A percentile compares a stretch with the other conserved stretches of the same genome.
Evolutionary conservation across 257 asterid genomes (phyloP).

Genomic region (Solanum medicagineum): DNA sequence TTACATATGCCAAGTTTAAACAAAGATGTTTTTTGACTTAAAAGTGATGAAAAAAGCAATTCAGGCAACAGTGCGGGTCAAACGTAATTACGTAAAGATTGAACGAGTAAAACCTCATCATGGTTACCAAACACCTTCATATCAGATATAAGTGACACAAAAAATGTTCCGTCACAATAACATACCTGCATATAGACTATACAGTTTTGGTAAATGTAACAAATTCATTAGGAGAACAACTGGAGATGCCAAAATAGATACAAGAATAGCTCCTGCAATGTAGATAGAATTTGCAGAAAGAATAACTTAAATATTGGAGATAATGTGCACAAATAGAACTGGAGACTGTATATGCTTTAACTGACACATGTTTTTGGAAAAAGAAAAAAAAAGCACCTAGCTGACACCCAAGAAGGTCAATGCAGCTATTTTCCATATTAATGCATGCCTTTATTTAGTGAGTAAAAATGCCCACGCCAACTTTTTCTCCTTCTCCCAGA

Average conservation of each 20-base stretch:
- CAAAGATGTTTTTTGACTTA: not conserved
- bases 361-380: not conserved
- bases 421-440: not conserved
- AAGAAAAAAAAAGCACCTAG: not conserved
- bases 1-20: not conserved
- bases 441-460: not conserved
- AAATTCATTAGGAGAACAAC: slow-evolving; percentile 40
- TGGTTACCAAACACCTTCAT: not conserved
- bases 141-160: not conserved
- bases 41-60: not conserved
- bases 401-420: not conserved
- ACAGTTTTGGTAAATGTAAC: slow-evolving; percentile 67
- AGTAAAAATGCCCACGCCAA: not conserved
- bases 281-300: not conserved
- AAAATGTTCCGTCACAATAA: not conserved
- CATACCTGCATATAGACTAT: slow-evolving; percentile 66
- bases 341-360: not conserved
- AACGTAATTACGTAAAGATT: not conserved
- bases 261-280: slow-evolving; percentile 56
- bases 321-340: not conserved
- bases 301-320: not conserved
- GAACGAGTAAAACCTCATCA: not conserved
- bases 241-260: slow-evolving; percentile 77
- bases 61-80: not conserved
- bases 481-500: not conserved